Evolutionary conservation across 2,329 filamentous ascomycete species (phyloP), one percentile per base, ranked within the genome.

Genomic region (Lasiodiplodia citricola): DNA sequence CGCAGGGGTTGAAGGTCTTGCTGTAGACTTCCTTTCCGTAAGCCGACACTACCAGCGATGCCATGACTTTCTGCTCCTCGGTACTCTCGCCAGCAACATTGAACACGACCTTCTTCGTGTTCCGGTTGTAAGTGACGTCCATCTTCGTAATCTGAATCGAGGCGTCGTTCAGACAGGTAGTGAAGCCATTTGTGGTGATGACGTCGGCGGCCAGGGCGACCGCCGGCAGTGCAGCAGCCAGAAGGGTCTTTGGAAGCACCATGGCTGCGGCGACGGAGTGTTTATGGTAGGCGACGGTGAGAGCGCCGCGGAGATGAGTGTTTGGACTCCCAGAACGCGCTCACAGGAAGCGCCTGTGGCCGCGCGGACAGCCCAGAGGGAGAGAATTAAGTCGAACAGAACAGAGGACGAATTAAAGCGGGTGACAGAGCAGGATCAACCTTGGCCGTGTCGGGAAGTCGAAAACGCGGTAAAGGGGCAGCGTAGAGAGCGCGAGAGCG

Each of bases 1-100:
- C 87, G 80, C 96, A 99, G 44, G 96, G 96, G 76, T 97, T 89
- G 81, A 98, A 97, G 4, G 82, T 83, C 70, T 92, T 92, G 50
- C 86, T 84, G 81, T 96, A 98, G 28, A 97, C 88, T 70, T 91
- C 81, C 69, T 88, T 88, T 70, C 96, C 96, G 76, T 98, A 98
- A 10, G 95, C 95, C 31, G 86, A 91, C 50, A 97, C 92, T 25
- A 88, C 86, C 69, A 98, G 84, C 18, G 83, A 83, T 16, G 93
- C 94, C 67, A 87, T 92, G 70, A 98, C 93, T 73, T 97, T 94
- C 79, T 96, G 93, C 73, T 86, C 80, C 77, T 87, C 87, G 66
- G 81, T 80, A 78, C 92, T 97, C 70, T 87, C 89, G 70, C 95
- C 96, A 41, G 90, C 88, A 25, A 97, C 87, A 77, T 98, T 90